Percentiles rank a stretch among this genome's conserved stretches.
These are phyloP conservation scores for Trichoderma afroharzianum DNA, from an alignment of 2,329 filamentous ascomycete species.

Conservation along the genomic window DNA sequence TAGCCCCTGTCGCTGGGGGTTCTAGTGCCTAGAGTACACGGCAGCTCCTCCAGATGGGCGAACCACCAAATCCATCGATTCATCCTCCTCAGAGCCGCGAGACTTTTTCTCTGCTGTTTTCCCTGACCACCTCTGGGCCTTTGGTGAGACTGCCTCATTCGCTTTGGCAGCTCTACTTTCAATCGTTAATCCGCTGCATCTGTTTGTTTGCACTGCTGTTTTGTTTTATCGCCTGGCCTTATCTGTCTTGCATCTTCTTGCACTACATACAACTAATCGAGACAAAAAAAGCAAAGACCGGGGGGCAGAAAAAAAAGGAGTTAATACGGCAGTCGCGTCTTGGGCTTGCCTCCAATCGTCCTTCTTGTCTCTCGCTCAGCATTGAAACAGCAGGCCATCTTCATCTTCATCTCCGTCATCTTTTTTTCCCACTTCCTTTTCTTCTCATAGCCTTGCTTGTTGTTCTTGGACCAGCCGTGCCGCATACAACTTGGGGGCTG, in stretches of 20 bases:
- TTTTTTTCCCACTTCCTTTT: neutral
- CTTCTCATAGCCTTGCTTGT: neutral
- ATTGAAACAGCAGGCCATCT: neutral
- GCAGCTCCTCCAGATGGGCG: neutral
- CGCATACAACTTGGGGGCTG: neutral
- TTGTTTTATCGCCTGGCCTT: slow-evolving; percentile 17
- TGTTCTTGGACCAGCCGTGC: neutral
- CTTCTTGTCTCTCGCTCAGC: neutral
- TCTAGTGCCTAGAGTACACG: slow-evolving; percentile 1
- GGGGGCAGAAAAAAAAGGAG: slow-evolving; percentile 4
- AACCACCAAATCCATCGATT: slow-evolving; percentile 15
- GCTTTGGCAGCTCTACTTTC: slow-evolving; percentile 49
- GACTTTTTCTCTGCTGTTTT: slow-evolving; percentile 8
- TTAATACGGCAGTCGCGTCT: slow-evolving; percentile 12
- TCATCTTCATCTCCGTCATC: neutral
- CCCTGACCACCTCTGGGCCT: slow-evolving; percentile 19
- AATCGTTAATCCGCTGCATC: slow-evolving; percentile 34
- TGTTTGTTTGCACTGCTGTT: slow-evolving; percentile 14
- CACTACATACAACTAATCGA: neutral
- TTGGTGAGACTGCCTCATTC: slow-evolving; percentile 49
- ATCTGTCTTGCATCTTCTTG: neutral
- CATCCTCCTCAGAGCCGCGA: slow-evolving; percentile 11
- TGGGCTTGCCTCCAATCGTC: neutral
- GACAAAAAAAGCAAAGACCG: neutral
- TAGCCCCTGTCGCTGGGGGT: neutral